These are phyloP conservation scores for Nothophoma quercina DNA, from an alignment of 2,329 filamentous ascomycete genomes.

Conservation along the genomic window DNA sequence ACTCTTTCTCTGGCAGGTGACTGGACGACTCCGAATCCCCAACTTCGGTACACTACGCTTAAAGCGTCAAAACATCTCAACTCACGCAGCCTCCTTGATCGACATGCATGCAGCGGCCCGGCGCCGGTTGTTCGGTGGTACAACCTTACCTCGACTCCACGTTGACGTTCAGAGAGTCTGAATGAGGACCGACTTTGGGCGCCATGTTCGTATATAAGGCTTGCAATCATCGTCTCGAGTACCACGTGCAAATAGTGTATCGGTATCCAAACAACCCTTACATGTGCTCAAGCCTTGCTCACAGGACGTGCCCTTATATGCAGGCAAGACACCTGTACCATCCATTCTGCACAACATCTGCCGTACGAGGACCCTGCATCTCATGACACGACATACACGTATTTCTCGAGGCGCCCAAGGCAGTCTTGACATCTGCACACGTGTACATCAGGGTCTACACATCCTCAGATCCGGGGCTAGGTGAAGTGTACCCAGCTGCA, in stretches of 20 bases:
- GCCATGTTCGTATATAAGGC: too few species aligned
- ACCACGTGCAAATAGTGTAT: too few species aligned
- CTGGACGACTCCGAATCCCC: neutral
- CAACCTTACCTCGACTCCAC: slow-evolving; percentile 7
- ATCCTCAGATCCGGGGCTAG: neutral
- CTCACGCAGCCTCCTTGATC: slow-evolving; percentile 7
- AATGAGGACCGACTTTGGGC: too few species aligned
- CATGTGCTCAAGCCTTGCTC: too few species aligned
- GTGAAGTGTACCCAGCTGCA: too few species aligned
- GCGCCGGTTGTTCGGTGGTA: neutral
- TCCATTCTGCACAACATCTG: neutral
- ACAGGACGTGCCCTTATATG: too few species aligned
- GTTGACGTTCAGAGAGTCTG: too few species aligned
- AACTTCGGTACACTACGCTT: slow-evolving; percentile 8
- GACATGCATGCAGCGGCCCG: slow-evolving; percentile 20
- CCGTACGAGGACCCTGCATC: neutral
- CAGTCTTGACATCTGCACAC: neutral
- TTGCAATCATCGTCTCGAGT: too few species aligned
- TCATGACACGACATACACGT: neutral
- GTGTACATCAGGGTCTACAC: slow-evolving; percentile 7
- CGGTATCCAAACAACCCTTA: too few species aligned
- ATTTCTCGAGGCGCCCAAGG: neutral
- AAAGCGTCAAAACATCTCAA: slow-evolving; percentile 3
- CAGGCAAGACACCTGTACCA: neutral
- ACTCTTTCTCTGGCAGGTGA: neutral